Conservation (phyloP, 2,329 filamentous ascomycete genomes). For the Colletotrichum neosansevieriae region DNA sequence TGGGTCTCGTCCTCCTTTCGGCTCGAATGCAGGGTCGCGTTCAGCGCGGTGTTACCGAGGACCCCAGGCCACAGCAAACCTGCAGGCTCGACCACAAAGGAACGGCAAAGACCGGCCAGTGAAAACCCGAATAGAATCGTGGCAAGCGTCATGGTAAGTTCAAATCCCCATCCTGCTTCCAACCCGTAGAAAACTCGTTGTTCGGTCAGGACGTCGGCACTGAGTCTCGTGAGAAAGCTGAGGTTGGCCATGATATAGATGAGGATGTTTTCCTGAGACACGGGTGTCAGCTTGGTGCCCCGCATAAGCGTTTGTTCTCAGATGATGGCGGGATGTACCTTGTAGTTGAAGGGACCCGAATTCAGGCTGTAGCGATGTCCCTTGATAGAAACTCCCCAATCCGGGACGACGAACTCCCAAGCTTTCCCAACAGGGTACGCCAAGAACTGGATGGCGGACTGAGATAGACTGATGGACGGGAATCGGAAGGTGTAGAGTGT, state of each 20-base stretch:
- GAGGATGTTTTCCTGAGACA: slow-evolving; percentile 51
- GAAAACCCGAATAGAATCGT: slow-evolving; percentile 61
- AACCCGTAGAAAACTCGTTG: slow-evolving; percentile 57
- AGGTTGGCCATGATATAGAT: slow-evolving; percentile 59
- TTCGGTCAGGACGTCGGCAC: slow-evolving; percentile 50
- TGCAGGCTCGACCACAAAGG: slow-evolving; percentile 59
- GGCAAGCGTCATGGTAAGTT: slow-evolving; percentile 55
- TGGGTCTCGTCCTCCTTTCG: slow-evolving; percentile 45
- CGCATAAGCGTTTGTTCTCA: neutral
- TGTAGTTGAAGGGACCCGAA: slow-evolving; percentile 54
- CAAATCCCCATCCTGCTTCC: slow-evolving; percentile 58
- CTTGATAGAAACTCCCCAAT: slow-evolving; percentile 46
- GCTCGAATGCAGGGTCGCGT: slow-evolving; percentile 55
- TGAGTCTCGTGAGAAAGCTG: slow-evolving; percentile 55
- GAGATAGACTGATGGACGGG: slow-evolving; percentile 49
- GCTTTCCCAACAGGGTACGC: slow-evolving; percentile 58
- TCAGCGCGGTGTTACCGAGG: slow-evolving; percentile 60
- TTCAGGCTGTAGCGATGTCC: slow-evolving; percentile 51
- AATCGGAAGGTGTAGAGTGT: slow-evolving; percentile 55
- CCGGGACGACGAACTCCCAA: slow-evolving; percentile 49
- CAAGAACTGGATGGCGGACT: slow-evolving; percentile 55
- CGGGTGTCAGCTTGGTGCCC: rapidly evolving
- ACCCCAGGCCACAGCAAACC: slow-evolving; percentile 66
- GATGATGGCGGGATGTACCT: slow-evolving; percentile 41
- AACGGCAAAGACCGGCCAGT: slow-evolving; percentile 58